Percentiles rank a stretch among this genome's conserved stretches.
These are phyloP conservation scores for Apophysomyces elegans DNA, from an alignment of 371 early-diverging fungal species.

Conservation along the genomic window DNA sequence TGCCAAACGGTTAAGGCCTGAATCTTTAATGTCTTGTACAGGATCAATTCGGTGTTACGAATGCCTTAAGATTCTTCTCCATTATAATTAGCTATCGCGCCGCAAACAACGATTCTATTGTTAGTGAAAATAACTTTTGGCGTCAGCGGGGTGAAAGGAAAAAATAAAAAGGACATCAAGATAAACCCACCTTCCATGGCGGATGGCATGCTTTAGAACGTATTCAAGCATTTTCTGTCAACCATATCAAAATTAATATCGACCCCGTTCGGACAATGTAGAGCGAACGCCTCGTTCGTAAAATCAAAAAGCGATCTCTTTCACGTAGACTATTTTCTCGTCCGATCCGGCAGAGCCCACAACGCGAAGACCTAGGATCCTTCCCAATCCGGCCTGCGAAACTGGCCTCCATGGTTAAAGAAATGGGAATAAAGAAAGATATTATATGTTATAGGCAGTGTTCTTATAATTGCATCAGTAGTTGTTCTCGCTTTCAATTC, in stretches of 20 bases:
- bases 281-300: constrained; percentile 50
- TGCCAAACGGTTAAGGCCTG: constrained; percentile 68
- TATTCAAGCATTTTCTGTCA: constrained; percentile 72
- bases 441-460: too few relatives aligned
- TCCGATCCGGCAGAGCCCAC: constrained; percentile 81
- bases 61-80: constrained; percentile 26
- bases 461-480: too few relatives aligned
- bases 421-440: too few relatives aligned
- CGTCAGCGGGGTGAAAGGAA: background rate
- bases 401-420: constrained; percentile 45
- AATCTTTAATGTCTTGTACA: constrained; percentile 55
- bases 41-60: constrained; percentile 37
- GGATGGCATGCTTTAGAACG: constrained; percentile 57
- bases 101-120: constrained; percentile 54
- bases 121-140: background rate
- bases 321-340: constrained; percentile 74
- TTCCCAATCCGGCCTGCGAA: constrained; percentile 75
- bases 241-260: constrained; percentile 80
- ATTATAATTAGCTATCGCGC: constrained; percentile 79
- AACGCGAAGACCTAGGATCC: constrained; percentile 69
- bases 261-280: constrained; percentile 69
- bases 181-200: constrained; percentile 42
- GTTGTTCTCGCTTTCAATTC: too few relatives aligned
- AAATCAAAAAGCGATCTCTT: constrained; percentile 70
- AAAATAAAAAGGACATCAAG: too few relatives aligned